phyloP scores from a whole-genome alignment of 164 flowering plant genomes.

The Kingdonia uniflora region DNA sequence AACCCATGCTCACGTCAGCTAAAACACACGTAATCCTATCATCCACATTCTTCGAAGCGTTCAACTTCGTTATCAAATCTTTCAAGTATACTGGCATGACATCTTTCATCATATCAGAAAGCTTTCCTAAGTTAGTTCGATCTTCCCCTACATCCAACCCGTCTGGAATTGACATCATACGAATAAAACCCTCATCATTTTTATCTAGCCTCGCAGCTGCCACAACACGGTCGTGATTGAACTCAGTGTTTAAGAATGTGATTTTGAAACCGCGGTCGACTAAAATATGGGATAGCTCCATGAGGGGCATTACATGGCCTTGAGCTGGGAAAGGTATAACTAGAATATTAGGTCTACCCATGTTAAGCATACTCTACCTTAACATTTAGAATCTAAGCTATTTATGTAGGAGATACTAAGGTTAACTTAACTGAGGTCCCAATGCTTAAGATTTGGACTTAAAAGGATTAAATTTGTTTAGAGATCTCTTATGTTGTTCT shows the following conservation, averaged over 20 bases:
- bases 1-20: background rate
- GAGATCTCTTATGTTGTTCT: too few relatives aligned
- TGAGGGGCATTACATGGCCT: slow-evolving; percentile 23
- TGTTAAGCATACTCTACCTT: background rate
- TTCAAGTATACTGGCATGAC: slow-evolving; percentile 23
- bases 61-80: slow-evolving; percentile 6
- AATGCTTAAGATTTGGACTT: background rate
- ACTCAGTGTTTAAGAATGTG: slow-evolving; percentile 20
- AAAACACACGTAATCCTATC: slow-evolving; percentile 15
- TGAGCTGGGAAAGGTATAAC: slow-evolving; percentile 20
- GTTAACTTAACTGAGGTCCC: background rate
- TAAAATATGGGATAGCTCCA: slow-evolving; percentile 17
- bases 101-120: background rate
- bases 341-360: slow-evolving; percentile 14
- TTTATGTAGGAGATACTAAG: background rate
- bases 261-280: slow-evolving; percentile 10
- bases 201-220: slow-evolving; percentile 1
- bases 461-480: too few relatives aligned
- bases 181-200: slow-evolving; percentile 1
- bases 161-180: slow-evolving; percentile 26
- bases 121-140: slow-evolving; percentile 13
- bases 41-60: background rate
- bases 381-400: background rate
- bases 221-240: slow-evolving; percentile 9
- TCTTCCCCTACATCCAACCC: slow-evolving; percentile 21